Conservation (phyloP, 2,329 filamentous ascomycete species). For the Podosphaera xanthii region DNA sequence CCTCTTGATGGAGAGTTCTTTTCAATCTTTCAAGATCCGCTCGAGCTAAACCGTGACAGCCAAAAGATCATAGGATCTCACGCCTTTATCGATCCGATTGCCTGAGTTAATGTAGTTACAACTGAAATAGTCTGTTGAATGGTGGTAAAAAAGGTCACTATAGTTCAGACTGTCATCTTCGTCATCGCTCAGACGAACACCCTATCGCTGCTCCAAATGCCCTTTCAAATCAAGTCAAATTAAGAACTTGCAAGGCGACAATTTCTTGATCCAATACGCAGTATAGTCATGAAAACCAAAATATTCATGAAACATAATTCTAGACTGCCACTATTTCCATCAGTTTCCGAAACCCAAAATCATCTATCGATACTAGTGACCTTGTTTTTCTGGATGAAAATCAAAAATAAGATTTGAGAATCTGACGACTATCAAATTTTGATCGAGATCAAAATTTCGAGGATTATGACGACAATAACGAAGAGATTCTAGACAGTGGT, state of each 20-base stretch:
- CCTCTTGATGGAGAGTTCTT: not conserved
- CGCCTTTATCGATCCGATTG: not conserved
- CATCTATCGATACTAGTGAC: not conserved
- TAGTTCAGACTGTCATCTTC: not conserved
- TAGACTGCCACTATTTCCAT: not conserved
- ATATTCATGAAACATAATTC: not conserved
- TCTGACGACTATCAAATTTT: not conserved
- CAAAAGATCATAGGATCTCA: not conserved
- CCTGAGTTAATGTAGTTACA: not conserved
- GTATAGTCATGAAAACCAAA: not conserved
- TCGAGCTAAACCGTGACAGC: not conserved
- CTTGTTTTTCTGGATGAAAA: not conserved
- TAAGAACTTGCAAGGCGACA: not conserved
- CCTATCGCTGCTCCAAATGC: not conserved
- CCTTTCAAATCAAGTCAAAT: not conserved
- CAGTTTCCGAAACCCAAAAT: not conserved
- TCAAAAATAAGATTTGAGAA: not conserved
- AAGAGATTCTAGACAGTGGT: not conserved
- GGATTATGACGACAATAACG: not conserved
- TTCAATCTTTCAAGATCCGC: not conserved
- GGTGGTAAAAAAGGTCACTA: not conserved
- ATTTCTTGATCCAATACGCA: not conserved
- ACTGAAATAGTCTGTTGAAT: not conserved
- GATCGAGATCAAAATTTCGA: not conserved
- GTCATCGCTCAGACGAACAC: not conserved